Percentiles rank a stretch among this genome's conserved stretches.
Evolutionary conservation across 2,329 filamentous ascomycete species (phyloP).

Genomic region (Laburnicola sp.): DNA sequence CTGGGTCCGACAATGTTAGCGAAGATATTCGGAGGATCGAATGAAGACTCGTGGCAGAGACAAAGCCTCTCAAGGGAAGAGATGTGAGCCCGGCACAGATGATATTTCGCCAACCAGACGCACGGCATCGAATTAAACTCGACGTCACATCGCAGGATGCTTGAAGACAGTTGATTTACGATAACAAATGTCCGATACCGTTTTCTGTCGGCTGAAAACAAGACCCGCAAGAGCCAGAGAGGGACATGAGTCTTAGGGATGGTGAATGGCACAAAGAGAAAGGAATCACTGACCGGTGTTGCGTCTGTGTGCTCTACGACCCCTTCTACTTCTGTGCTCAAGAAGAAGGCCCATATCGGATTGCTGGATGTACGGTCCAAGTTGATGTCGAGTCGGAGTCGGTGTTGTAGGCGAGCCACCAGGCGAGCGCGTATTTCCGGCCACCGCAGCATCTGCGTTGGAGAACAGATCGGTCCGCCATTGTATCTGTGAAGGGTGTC

Average conservation of each 20-base stretch:
- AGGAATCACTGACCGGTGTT: conserved; percentile 9
- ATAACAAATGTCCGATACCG: no score
- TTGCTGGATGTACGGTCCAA: conserved; percentile 6
- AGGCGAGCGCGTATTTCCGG: neutral
- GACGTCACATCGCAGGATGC: no score
- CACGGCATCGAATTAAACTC: no score
- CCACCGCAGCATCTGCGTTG: neutral
- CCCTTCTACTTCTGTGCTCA: neutral
- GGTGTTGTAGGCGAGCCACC: conserved; percentile 7
- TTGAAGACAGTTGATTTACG: no score
- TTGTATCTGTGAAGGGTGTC: neutral
- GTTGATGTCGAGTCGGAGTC: conserved; percentile 1
- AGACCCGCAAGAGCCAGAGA: neutral
- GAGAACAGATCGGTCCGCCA: neutral
- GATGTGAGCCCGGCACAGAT: no score
- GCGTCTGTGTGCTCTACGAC: neutral
- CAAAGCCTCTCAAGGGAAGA: no score
- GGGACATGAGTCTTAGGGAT: no score
- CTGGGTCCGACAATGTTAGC: conserved; percentile 4
- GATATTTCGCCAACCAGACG: no score
- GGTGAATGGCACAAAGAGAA: neutral
- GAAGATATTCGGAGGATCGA: no score
- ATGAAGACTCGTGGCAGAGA: no score
- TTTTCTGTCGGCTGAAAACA: neutral
- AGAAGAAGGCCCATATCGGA: neutral